phyloP scores from a whole-genome alignment of 202 grass and related monocot genomes.

The Carex arenaria region DNA sequence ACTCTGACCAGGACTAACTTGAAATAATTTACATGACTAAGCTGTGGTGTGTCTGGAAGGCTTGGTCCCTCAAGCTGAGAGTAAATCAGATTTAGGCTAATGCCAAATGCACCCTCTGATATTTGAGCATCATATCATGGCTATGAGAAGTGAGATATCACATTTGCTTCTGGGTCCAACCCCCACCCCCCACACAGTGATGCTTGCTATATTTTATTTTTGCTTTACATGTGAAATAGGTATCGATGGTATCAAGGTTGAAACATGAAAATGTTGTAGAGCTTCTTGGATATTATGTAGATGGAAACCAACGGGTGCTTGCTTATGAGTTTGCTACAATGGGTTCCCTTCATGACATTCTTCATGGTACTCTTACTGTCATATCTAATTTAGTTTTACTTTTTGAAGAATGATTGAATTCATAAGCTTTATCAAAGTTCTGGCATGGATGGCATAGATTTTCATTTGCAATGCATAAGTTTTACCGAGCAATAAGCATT shows the following conservation, averaged over 20 bases:
- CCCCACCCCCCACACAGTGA: background rate
- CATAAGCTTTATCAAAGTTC: background rate
- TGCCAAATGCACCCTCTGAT: background rate
- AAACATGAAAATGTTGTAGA: slow-evolving; percentile 76
- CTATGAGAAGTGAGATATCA: background rate
- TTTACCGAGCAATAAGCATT: background rate
- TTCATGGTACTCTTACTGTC: slow-evolving; percentile 54
- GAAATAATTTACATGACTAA: background rate
- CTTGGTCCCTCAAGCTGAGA: background rate
- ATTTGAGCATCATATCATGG: background rate
- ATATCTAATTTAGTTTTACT: background rate
- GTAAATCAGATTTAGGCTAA: background rate
- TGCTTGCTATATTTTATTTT: slow-evolving; percentile 21
- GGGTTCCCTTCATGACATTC: slow-evolving; percentile 77
- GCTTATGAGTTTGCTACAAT: slow-evolving; percentile 72
- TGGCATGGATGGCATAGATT: background rate
- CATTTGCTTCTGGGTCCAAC: background rate
- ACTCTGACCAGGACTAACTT: background rate
- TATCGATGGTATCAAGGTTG: slow-evolving; percentile 67
- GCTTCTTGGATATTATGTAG: slow-evolving; percentile 60
- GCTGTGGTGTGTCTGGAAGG: background rate
- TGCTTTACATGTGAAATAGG: slow-evolving; percentile 38
- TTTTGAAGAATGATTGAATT: slow-evolving; percentile 12
- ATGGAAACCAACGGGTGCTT: slow-evolving; percentile 63
- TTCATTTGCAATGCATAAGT: background rate